These are phyloP conservation scores for Lasiodiplodia theobromae DNA, from an alignment of 2,329 filamentous ascomycete genomes.

Conservation along the genomic window DNA sequence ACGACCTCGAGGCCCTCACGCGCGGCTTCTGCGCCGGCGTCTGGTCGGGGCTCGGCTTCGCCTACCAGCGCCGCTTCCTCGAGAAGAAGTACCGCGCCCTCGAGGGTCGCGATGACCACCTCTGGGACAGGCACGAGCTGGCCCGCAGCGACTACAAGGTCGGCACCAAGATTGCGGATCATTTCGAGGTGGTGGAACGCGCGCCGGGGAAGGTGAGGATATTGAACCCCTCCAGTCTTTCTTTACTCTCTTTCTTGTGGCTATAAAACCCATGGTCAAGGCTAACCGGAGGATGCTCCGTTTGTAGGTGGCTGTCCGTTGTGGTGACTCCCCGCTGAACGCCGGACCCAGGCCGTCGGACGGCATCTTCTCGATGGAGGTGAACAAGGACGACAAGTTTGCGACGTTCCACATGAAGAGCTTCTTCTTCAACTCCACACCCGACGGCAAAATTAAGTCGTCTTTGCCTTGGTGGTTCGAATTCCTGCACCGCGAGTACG, in stretches of 20 bases:
- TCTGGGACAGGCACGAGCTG: slow-evolving; percentile 47
- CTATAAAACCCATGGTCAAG: too few species aligned
- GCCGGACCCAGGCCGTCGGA: slow-evolving; percentile 41
- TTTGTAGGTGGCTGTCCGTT: slow-evolving; percentile 47
- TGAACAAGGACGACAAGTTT: slow-evolving; percentile 45
- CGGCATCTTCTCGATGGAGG: slow-evolving; percentile 49
- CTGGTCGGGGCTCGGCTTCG: slow-evolving; percentile 47
- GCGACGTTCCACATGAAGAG: slow-evolving; percentile 51
- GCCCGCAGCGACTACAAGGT: slow-evolving; percentile 43
- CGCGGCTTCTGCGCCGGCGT: slow-evolving; percentile 48
- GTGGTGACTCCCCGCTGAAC: slow-evolving; percentile 47
- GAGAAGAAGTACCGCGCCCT: slow-evolving; percentile 46
- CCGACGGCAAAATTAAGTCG: slow-evolving; percentile 40
- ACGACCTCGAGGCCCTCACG: slow-evolving; percentile 41
- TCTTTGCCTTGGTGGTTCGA: slow-evolving; percentile 43
- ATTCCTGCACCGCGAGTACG: slow-evolving; percentile 45
- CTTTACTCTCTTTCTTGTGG: too few species aligned
- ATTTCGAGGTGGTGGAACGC: slow-evolving; percentile 51
- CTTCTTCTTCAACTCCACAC: slow-evolving; percentile 48
- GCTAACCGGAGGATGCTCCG: slow-evolving; percentile 27
- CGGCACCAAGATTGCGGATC: slow-evolving; percentile 48
- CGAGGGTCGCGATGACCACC: slow-evolving; percentile 40
- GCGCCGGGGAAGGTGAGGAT: slow-evolving; percentile 44
- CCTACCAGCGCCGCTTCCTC: slow-evolving; percentile 44
- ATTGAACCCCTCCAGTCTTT: too few species aligned